Evolutionary conservation across 2,329 filamentous ascomycete genomes (phyloP), one percentile per base, ranked within the genome.

Genomic region (Lachnellula occidentalis): DNA sequence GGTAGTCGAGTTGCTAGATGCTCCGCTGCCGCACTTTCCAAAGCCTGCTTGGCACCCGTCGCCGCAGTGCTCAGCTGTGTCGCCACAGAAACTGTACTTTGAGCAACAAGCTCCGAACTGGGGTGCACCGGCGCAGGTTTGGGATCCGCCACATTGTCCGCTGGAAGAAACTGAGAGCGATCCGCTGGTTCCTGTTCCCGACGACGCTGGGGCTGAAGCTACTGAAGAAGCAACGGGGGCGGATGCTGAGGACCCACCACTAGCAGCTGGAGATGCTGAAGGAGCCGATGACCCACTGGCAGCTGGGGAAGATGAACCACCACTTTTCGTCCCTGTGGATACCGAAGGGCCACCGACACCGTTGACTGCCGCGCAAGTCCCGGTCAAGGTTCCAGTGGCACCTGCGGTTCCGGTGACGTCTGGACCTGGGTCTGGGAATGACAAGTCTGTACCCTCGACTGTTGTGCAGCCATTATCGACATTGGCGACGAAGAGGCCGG

Each of bases 401-500:
- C 47, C 54, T 3, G 57, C 50, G 36, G 51, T 51, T 14, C 50
- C 55, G 0, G 45, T 51, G 6, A 57, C 55, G 45, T 74, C 70
- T n/a, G 70, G 65, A 5, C 82, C 82, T 5, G 81, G 76, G 45
- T 77, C 62, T 5, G 82, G 82, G 69, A 82, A 85, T 36, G 71
- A 65, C 24, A 82, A 73, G 36, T 81, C 76, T 27, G 72, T 64
- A 15, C 68, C 64, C 51, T 78, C 75, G 0, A 70, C 67, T 2
- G 79, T 82, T 3, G 61, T 69, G 67, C 81, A 85, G 15, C 68
- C 67, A n/a, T 75, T 75, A 2, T 68, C 68, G 27, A 83, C 67
- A 61, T 86, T 85, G 63, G 79, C 80, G 12, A 81, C 73, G 62
- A 83, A 85, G 65, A 86, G 74, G 19, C 74, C 69, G 0, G 83